Evolutionary conservation across 2,329 filamentous ascomycete species (phyloP).

Genomic region (Colletotrichum camelliae): DNA sequence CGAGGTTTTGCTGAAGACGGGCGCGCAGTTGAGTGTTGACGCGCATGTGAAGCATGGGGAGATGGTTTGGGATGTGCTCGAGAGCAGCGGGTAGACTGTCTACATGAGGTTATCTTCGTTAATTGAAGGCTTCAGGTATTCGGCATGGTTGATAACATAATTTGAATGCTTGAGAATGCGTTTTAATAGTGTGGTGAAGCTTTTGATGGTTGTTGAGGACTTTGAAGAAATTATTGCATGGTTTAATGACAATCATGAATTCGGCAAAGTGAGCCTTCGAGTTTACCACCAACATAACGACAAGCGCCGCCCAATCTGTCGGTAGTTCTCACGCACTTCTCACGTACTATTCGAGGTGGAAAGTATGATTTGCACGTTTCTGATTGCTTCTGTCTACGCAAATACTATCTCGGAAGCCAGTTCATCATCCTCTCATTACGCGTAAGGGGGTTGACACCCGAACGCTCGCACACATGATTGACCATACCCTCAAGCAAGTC

Average conservation of each 20-base stretch:
- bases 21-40: slow-evolving; percentile 16
- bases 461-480: background rate
- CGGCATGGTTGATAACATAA: background rate
- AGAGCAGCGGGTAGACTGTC: slow-evolving; percentile 22
- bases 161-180: background rate
- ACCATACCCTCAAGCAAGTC: no score
- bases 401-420: background rate
- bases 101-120: background rate
- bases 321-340: background rate
- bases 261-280: background rate
- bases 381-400: background rate
- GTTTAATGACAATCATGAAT: background rate
- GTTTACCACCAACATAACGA: background rate
- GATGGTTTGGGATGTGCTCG: slow-evolving; percentile 38
- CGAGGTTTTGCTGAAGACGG: slow-evolving; percentile 25
- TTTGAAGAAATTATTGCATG: background rate
- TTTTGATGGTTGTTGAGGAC: background rate
- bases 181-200: background rate
- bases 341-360: background rate
- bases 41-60: slow-evolving; percentile 28
- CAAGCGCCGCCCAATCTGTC: background rate
- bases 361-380: background rate
- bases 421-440: background rate
- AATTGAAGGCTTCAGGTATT: background rate
- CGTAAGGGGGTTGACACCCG: background rate